A percentile compares a stretch with the other conserved stretches of the same genome.
Conservation (phyloP, 75 land plant genomes). For the Isoetes taiwanensis region DNA sequence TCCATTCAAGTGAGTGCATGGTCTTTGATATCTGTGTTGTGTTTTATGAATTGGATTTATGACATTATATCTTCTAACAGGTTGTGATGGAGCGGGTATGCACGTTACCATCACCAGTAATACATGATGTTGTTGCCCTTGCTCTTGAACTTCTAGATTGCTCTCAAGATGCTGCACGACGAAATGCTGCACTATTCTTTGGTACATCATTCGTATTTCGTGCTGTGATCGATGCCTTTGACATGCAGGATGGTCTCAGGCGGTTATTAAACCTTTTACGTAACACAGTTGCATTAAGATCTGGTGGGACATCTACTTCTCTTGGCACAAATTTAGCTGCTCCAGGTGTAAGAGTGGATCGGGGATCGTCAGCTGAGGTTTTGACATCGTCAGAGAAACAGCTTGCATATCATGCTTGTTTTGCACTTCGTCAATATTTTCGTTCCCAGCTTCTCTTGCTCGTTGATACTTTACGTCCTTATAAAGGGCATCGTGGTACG, state of each 20-base stretch:
- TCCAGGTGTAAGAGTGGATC: slow-evolving; percentile 39
- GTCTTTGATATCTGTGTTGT: too few relatives aligned
- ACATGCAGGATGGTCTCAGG: slow-evolving; percentile 68
- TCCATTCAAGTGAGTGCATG: slow-evolving; percentile 81
- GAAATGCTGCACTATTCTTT: slow-evolving; percentile 85
- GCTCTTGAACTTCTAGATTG: slow-evolving; percentile 79
- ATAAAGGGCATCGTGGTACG: slow-evolving; percentile 52
- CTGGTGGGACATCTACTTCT: slow-evolving; percentile 37
- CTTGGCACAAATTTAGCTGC: slow-evolving; percentile 10
- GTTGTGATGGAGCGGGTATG: slow-evolving; percentile 96
- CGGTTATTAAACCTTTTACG: slow-evolving; percentile 60
- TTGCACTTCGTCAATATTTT: slow-evolving; percentile 88
- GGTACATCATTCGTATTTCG: slow-evolving; percentile 84
- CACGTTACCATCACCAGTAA: slow-evolving; percentile 61
- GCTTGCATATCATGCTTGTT: slow-evolving; percentile 94
- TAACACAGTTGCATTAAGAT: slow-evolving; percentile 68
- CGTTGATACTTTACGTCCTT: slow-evolving; percentile 86
- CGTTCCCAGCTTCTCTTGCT: slow-evolving; percentile 85
- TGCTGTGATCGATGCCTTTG: slow-evolving; percentile 88
- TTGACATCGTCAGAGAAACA: slow-evolving; percentile 81
- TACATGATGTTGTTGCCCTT: slow-evolving; percentile 65
- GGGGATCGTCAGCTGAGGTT: slow-evolving; percentile 63
- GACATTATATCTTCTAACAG: slow-evolving; percentile 24
- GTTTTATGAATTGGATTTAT: too few relatives aligned
- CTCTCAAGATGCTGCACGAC: slow-evolving; percentile 81